Evolutionary conservation across 495 filamentous ascomycete genomes (phyloP), one percentile per base, ranked within the genome.

Genomic region (Xylaria grammica): DNA sequence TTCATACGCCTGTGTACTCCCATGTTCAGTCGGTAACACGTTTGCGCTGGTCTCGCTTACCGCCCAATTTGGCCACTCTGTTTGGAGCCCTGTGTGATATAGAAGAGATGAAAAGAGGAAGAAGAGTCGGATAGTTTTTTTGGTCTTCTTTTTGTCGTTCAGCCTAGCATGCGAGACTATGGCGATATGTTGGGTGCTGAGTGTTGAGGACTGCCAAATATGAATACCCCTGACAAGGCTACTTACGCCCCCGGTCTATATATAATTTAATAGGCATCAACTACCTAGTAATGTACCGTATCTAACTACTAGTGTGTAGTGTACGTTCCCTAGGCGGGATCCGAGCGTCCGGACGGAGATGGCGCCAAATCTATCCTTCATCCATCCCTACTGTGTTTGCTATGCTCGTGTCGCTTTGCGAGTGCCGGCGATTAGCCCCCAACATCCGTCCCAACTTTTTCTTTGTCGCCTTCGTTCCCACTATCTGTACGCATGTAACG

Each of bases 31-130:
- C n/a, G n/a, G n/a, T n/a, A n/a, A n/a, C n/a, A n/a, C n/a, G 5
- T 17, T 42, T 9, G 13, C 17, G 8, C 40, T 42, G 40, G 40
- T 17, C 5, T 48, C 26, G 42, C 27, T 48, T 22, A 36, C 40
- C 56, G 56, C 56, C 56, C 56, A 59, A 19, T 59, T 48, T 59
- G 40, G 56, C 56, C 42, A 42, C 38, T 24, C 17, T 13, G 6
- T 48, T n/a, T 42, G 5, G 7, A 11, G 13, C 15, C 8, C 40
- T 42, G 15, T 42, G 40, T 42, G 17, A 11, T 17, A 9, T 22
- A 2, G 0, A 57, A 11, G 34, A 40, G 30, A 55, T n/a, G n/a
- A 10, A 24, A 32, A 27, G 11, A 30, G 27, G 20, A 36, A 15
- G 3, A 38, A 4, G 2, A 55, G 40, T 27, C 52, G 22, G 22